Percentiles rank a stretch among this genome's conserved stretches.
Evolutionary conservation across 306 rosid genomes (phyloP).

Genomic region (Acacia crassicarpa): DNA sequence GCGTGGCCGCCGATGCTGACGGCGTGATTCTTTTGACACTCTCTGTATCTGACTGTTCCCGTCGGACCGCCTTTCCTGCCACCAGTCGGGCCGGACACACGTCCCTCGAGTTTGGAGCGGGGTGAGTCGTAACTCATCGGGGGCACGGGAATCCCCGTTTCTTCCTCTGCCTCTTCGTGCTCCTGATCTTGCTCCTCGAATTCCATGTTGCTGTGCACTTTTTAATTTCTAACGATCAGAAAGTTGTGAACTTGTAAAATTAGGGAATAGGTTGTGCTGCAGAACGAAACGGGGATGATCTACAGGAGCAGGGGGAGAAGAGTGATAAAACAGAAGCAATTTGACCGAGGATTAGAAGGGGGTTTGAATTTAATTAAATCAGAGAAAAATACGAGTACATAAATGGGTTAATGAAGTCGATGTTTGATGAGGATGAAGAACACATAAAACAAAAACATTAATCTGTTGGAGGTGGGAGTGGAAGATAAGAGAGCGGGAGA

Average conservation of each 20-base stretch:
- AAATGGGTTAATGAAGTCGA: not conserved
- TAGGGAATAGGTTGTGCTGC: not conserved
- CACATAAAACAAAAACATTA: slow-evolving; percentile 14
- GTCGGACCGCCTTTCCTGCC: slow-evolving; percentile 34
- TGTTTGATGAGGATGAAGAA: not conserved
- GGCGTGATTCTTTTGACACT: slow-evolving; percentile 90
- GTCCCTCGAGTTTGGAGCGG: slow-evolving; percentile 39
- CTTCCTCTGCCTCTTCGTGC: slow-evolving; percentile 68
- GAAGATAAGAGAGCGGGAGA: slow-evolving; percentile 47
- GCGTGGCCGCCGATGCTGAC: slow-evolving; percentile 80
- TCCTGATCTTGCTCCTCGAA: slow-evolving; percentile 47
- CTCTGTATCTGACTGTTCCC: slow-evolving; percentile 52
- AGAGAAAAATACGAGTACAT: slow-evolving; percentile 9
- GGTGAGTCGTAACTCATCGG: slow-evolving; percentile 49
- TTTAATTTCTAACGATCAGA: not conserved
- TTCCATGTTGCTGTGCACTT: slow-evolving; percentile 53
- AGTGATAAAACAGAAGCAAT: slow-evolving; percentile 22
- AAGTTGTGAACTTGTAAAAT: too few species aligned
- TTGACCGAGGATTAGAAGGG: slow-evolving; percentile 30
- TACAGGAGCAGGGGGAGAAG: not conserved
- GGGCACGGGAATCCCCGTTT: slow-evolving; percentile 51
- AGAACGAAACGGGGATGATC: slow-evolving; percentile 23
- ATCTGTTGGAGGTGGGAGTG: not conserved
- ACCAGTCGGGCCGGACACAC: not conserved
- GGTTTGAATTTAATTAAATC: slow-evolving; percentile 10